Conservation (phyloP, 345 rosid genomes). For the Turnera subulata region DNA sequence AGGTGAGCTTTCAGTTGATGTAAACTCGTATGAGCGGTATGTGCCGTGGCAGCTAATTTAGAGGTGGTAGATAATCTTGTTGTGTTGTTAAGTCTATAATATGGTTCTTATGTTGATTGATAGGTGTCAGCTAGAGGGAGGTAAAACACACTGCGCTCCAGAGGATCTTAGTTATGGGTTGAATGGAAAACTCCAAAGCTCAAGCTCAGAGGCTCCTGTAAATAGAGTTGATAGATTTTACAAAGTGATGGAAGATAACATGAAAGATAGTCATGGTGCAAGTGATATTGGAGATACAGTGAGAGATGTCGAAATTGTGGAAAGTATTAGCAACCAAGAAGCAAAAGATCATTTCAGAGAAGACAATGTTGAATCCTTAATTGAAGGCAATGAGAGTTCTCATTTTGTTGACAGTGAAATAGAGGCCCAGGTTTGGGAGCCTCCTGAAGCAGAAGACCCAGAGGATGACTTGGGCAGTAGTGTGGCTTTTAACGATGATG, state of each 20-base stretch:
- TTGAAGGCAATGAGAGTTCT: slow-evolving; percentile 30
- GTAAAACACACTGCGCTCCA: slow-evolving; percentile 30
- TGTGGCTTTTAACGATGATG: slow-evolving; percentile 44
- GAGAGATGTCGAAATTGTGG: slow-evolving; percentile 41
- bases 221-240: slow-evolving; percentile 30
- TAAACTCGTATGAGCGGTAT: slow-evolving; percentile 49
- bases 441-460: slow-evolving; percentile 74
- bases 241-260: slow-evolving; percentile 26
- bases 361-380: slow-evolving; percentile 19
- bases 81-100: slow-evolving; percentile 4
- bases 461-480: slow-evolving; percentile 56
- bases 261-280: slow-evolving; percentile 12
- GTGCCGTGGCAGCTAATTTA: slow-evolving; percentile 8
- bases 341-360: slow-evolving; percentile 23
- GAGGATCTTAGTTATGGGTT: slow-evolving; percentile 27
- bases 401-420: slow-evolving; percentile 24
- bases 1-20: slow-evolving; percentile 83
- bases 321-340: slow-evolving; percentile 25
- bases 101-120: slow-evolving; percentile 4
- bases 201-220: slow-evolving; percentile 24
- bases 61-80: background rate
- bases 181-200: slow-evolving; percentile 26
- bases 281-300: slow-evolving; percentile 23
- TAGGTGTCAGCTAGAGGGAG: slow-evolving; percentile 58
- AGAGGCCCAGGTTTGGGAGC: slow-evolving; percentile 60